Base-by-base conservation (phyloP, 2,329 filamentous ascomycete genomes). In the Epichloe gansuensis region DNA sequence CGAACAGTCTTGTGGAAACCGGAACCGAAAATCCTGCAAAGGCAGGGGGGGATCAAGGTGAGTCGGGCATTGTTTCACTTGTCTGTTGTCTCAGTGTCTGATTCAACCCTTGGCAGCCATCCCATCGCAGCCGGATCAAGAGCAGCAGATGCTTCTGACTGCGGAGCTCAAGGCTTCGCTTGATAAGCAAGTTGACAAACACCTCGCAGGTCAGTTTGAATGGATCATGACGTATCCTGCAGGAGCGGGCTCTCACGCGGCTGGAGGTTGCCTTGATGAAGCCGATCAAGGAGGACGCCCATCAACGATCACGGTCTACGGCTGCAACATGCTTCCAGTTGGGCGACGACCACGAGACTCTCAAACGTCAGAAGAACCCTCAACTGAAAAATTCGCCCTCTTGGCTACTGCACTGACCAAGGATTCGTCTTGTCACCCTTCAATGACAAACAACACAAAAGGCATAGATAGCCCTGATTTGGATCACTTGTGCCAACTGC, bases 161-260 rank as follows among this genome's bases (percentile, higher is more conserved):
- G 36, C 44, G 36, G 49, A 35, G 13, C 21, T 34, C 9, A 38
- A 31, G 8, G 25, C 35, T n/a, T 45, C 41, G 41, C 53, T 52
- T 23, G 47, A 54, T 21, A 41, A 38, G 45, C 69, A 71, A 52
- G 63, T 73, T 47, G 60, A 64, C 49, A 70, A 65, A 56, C 73
- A 76, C 61, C 63, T 69, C 55, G 66, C 69, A 65, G 71, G 72
- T 69, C 66, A 75, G 62, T 78, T 74, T 59, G 72, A 77, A 58
- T 77, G 71, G 67, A 60, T 77, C 51, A 60, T 77, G 39, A 68
- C 69, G 25, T 65, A 71, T 55, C 64, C 68, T 45, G 58, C 57
- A 52, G 56, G 64, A 59, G 53, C 56, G 35, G 56, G 55, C 57
- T 59, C 57, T 47, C 55, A 54, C 54, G 58, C 56, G 42, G 50